These are phyloP conservation scores for Pezicula radicicola DNA, from an alignment of 2,329 filamentous ascomycete genomes.

Conservation along the genomic window DNA sequence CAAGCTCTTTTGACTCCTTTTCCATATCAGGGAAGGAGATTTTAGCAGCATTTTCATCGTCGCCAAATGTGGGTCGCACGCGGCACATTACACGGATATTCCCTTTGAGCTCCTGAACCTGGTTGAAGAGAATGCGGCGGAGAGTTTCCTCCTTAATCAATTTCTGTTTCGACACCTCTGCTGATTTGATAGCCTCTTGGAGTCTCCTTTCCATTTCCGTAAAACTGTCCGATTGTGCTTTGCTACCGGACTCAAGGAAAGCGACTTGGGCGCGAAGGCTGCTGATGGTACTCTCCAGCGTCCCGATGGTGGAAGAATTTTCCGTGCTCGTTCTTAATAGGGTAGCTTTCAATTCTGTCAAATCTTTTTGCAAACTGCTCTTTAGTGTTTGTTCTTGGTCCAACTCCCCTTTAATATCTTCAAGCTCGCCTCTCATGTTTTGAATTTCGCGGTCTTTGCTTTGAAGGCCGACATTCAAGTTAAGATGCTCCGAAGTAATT, in stretches of 20 bases:
- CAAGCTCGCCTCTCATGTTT: conserved; percentile 42
- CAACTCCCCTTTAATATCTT: conserved; percentile 46
- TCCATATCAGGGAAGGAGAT: conserved; percentile 77
- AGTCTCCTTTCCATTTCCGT: conserved; percentile 77
- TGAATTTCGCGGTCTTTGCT: conserved; percentile 52
- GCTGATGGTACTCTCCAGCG: conserved; percentile 71
- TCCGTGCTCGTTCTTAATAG: conserved; percentile 50
- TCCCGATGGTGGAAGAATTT: conserved; percentile 56
- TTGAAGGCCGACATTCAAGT: conserved; percentile 21
- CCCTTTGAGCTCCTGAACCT: conserved; percentile 95
- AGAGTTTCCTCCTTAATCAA: conserved; percentile 89
- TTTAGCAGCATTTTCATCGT: conserved; percentile 60
- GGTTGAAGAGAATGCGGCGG: conserved; percentile 90
- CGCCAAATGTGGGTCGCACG: conserved; percentile 71
- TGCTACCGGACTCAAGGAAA: conserved; percentile 85
- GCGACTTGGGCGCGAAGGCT: conserved; percentile 79
- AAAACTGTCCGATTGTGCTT: conserved; percentile 85
- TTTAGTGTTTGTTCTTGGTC: conserved; percentile 57
- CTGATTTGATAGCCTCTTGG: conserved; percentile 70
- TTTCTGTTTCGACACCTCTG: conserved; percentile 72
- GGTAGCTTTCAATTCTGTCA: conserved; percentile 43
- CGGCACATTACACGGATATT: conserved; percentile 99
- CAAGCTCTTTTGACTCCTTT: conserved; percentile 84
- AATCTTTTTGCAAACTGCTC: conserved; percentile 34
- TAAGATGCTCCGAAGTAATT: conserved; percentile 42